These are phyloP conservation scores for Mucor mucedo DNA, from an alignment of 371 early-diverging fungal genomes.

Conservation along the genomic window DNA sequence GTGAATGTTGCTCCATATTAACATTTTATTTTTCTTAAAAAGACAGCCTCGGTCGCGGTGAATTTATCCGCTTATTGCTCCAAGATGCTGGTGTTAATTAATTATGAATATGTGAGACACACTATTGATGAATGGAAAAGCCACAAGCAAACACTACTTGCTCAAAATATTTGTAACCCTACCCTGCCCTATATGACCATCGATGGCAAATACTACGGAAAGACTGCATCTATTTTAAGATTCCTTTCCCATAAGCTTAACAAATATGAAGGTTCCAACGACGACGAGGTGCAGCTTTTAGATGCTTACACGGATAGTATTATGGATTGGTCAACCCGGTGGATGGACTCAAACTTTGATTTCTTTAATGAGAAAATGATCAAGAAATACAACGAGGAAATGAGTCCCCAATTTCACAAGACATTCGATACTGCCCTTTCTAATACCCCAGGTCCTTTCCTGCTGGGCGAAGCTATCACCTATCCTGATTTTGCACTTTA, in stretches of 20 bases:
- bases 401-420: neutral
- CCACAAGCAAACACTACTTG: slow-evolving; percentile 15
- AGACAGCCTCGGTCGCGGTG: slow-evolving; percentile 33
- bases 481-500: slow-evolving; percentile 39
- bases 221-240: slow-evolving; percentile 28
- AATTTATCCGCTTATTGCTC: slow-evolving; percentile 31
- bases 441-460: slow-evolving; percentile 17
- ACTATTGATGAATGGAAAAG: slow-evolving; percentile 20
- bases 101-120: slow-evolving; percentile 26
- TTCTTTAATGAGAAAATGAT: slow-evolving; percentile 1
- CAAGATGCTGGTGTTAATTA: slow-evolving; percentile 32
- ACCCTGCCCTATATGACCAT: slow-evolving; percentile 32
- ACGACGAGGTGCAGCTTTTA: slow-evolving; percentile 30
- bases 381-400: slow-evolving; percentile 8
- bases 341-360: neutral
- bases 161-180: slow-evolving; percentile 7
- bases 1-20: no score
- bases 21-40: neutral
- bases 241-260: slow-evolving; percentile 32
- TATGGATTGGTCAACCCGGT: slow-evolving; percentile 16
- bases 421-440: slow-evolving; percentile 14
- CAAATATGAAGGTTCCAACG: slow-evolving; percentile 29
- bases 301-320: slow-evolving; percentile 26
- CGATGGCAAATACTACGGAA: slow-evolving; percentile 32
- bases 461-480: slow-evolving; percentile 30